Conservation (phyloP, 2,329 filamentous ascomycete species). For the Fusarium robinianum region DNA sequence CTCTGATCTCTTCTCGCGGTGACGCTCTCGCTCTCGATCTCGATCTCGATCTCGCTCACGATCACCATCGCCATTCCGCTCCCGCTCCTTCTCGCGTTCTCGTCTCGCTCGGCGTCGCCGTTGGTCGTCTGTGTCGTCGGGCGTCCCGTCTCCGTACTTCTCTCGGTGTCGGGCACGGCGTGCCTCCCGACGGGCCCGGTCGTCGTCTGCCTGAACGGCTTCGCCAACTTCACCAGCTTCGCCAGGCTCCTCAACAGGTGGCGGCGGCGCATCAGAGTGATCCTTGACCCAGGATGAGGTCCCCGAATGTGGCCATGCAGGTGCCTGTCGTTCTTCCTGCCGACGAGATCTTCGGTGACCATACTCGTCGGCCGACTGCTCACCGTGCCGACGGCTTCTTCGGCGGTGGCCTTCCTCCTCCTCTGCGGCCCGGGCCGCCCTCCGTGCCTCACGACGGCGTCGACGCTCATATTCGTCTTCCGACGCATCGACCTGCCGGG, state of each 20-base stretch:
- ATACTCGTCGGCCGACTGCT: constrained; percentile 51
- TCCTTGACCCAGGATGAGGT: constrained; percentile 71
- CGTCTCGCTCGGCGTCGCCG: constrained; percentile 50
- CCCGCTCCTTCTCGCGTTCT: constrained; percentile 43
- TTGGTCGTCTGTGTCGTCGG: constrained; percentile 51
- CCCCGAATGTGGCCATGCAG: constrained; percentile 65
- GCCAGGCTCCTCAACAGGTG: constrained; percentile 50
- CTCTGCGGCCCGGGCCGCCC: constrained; percentile 49
- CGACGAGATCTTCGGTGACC: constrained; percentile 49
- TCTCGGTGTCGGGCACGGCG: constrained; percentile 52
- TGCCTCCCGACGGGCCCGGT: constrained; percentile 55
- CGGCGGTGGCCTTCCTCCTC: constrained; percentile 41
- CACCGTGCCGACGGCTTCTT: constrained; percentile 39
- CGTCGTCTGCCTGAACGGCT: constrained; percentile 51
- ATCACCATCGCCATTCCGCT: constrained; percentile 19
- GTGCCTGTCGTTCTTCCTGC: constrained; percentile 39
- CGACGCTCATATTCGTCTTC: constrained; percentile 61
- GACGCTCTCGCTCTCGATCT: constrained; percentile 36
- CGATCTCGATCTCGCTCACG: constrained; percentile 17
- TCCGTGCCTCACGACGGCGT: constrained; percentile 57
- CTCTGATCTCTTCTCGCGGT: constrained; percentile 41
- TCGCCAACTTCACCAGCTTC: constrained; percentile 41
- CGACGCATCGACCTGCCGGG: constrained; percentile 48
- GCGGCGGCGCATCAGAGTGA: constrained; percentile 64
- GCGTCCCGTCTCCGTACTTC: constrained; percentile 48